Evolutionary conservation across 2,329 filamentous ascomycete species (phyloP), one percentile per base, ranked within the genome.

Genomic region (Orbilia oligospora): DNA sequence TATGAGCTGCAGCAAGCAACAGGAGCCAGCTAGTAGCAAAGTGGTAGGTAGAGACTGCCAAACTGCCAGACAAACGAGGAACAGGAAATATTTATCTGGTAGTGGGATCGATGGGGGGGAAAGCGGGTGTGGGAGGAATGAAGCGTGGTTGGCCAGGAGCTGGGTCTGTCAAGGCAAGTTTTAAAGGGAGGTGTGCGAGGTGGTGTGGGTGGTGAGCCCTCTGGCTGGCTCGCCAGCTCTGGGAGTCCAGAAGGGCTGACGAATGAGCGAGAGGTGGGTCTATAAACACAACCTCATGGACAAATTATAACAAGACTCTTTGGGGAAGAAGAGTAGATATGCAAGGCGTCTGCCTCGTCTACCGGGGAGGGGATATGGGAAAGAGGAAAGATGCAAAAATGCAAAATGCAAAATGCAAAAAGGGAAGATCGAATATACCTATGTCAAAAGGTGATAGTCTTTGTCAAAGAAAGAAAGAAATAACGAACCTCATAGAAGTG

Each of bases 251-350:
- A 68, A 67, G 75, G 75, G 75, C 68, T 78, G 75, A 78, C 75
- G 75, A 78, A 78, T 78, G 75, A 72, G 75, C 61, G 68, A 44
- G 63, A 67, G 63, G 75, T 78, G 75, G 75, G 75, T 78, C 63
- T 72, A 72, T 72, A 72, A 77, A 66, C 66, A 77, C 73, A 70
- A 77, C 71, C 41, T 68, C 56, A 61, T 46, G 67, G 53, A 16
- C 33, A 51, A 72, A 73, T 38, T 33, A 55, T 64, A 53, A 65
- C 48, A 65, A 72, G 56, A 53, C 67, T 71, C 44, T 51, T 33
- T 22, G 27, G 33, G 5, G 41, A 33, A 49, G 46, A 56, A 20
- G 33, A 20, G 36, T 22, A 24, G 36, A 58, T 44, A 44, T 55
- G 36, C 65, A 44, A 22, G 30, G 69, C 63, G 49, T 63, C 49